A percentile compares a stretch with the other conserved stretches of the same genome.
Evolutionary conservation across 768 basidiomycete species (phyloP).

Genomic region (Calocera cornea): DNA sequence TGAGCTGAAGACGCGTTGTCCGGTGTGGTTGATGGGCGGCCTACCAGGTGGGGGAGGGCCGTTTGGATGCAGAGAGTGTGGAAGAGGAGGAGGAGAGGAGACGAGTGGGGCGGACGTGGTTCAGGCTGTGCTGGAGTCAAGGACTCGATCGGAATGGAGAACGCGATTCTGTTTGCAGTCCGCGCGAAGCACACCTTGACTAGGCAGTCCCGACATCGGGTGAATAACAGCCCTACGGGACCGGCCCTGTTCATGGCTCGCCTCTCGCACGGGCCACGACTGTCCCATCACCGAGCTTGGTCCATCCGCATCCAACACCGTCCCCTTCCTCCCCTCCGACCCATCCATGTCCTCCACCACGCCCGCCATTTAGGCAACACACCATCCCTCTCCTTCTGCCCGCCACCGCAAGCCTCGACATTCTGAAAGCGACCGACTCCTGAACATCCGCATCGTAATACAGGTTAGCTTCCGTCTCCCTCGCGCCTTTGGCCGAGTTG

Average conservation of each 20-base stretch:
- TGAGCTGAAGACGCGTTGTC: neutral
- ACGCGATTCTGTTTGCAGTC: conserved; percentile 3
- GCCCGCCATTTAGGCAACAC: neutral
- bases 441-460: neutral
- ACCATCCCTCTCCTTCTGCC: neutral
- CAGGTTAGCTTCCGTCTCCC: neutral
- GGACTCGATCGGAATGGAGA: neutral
- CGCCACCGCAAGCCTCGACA: neutral
- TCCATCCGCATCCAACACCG: neutral
- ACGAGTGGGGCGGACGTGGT: neutral
- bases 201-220: neutral
- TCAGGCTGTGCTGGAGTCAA: neutral
- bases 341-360: neutral
- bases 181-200: neutral
- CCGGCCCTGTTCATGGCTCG: conserved; percentile 3
- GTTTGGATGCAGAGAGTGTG: neutral
- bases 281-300: neutral
- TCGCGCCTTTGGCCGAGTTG: neutral
- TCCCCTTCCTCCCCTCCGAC: neutral
- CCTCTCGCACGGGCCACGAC: conserved; percentile 3
- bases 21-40: no score
- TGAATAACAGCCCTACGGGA: conserved; percentile 5
- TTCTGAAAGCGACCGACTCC: neutral
- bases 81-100: neutral
- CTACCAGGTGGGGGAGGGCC: neutral